Evolutionary conservation across 192 early-diverging fungal genomes (phyloP).

Genomic region (Coemansia sp.): DNA sequence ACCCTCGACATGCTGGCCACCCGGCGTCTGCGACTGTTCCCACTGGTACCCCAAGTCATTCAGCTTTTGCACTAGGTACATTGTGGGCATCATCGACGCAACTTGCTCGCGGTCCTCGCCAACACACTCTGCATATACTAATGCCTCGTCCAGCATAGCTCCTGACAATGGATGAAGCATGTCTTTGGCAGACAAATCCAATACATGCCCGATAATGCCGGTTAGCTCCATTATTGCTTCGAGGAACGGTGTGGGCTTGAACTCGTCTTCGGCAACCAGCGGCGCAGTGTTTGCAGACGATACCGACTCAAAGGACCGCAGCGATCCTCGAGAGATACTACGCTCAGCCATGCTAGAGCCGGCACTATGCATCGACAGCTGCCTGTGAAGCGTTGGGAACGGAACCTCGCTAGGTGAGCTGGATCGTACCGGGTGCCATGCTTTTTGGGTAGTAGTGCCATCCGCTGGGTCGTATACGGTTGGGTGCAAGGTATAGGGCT

Average conservation of each 20-base stretch:
- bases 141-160: conserved; percentile 9
- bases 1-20: neutral
- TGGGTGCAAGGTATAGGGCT: neutral
- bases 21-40: conserved; percentile 12
- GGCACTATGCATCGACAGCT: conserved; percentile 5
- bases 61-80: conserved; percentile 25
- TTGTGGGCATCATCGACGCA: conserved; percentile 20
- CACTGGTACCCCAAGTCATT: conserved; percentile 22
- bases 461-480: neutral
- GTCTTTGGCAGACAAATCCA: conserved; percentile 12
- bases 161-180: conserved; percentile 36
- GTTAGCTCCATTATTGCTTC: conserved; percentile 33
- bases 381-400: conserved; percentile 5
- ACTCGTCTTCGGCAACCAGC: conserved; percentile 41
- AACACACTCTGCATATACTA: neutral
- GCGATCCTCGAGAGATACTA: conserved; percentile 18
- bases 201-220: conserved; percentile 27
- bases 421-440: no score
- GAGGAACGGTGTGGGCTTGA: conserved; percentile 39
- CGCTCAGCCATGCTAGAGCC: conserved; percentile 1
- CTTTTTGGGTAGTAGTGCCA: neutral
- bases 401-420: neutral
- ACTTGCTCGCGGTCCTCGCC: conserved; percentile 12
- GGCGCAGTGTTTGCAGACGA: conserved; percentile 13
- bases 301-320: conserved; percentile 15